Percentiles rank a stretch among this genome's conserved stretches.
Conservation (phyloP, 805 yeast species). For the Kazachstania africana region DNA sequence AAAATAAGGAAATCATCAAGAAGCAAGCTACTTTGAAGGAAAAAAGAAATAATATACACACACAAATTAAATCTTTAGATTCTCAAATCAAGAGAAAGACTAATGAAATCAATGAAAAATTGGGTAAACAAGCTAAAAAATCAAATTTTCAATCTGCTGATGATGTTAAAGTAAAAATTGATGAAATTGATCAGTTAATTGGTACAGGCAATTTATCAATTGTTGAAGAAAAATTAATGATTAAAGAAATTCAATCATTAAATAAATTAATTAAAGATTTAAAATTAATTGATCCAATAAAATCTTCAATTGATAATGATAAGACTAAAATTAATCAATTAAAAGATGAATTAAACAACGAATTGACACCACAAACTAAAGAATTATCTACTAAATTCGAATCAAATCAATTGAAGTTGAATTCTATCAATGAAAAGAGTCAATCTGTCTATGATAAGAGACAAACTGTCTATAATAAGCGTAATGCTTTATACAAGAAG, state of each 20-base stretch:
- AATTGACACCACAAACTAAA: conserved; percentile 36
- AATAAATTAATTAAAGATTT: conserved; percentile 75
- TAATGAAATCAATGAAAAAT: conserved; percentile 50
- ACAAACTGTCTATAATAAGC: conserved; percentile 48
- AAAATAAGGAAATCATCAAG: conserved; percentile 35
- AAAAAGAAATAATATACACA: conserved; percentile 36
- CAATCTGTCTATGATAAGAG: conserved; percentile 57
- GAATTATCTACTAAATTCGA: conserved; percentile 63
- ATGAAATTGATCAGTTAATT: conserved; percentile 57
- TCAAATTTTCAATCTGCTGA: conserved; percentile 41
- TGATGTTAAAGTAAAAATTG: conserved; percentile 59
- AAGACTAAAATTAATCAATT: conserved; percentile 63
- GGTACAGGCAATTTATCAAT: conserved; percentile 71
- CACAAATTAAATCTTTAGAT: conserved; percentile 64
- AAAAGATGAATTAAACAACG: conserved; percentile 47
- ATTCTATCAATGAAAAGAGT: conserved; percentile 47
- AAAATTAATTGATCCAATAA: conserved; percentile 58
- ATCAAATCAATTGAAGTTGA: conserved; percentile 54
- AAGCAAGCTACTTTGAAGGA: conserved; percentile 37
- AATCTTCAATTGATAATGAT: conserved; percentile 68
- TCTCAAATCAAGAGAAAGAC: conserved; percentile 60
- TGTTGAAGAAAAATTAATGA: conserved; percentile 78
- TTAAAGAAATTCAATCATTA: conserved; percentile 76
- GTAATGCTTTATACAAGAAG: conserved; percentile 53
- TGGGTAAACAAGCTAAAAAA: conserved; percentile 33